A percentile compares a stretch with the other conserved stretches of the same genome.
These are phyloP conservation scores for Balansia obtecta DNA, from an alignment of 2,329 filamentous ascomycete species.

Conservation along the genomic window DNA sequence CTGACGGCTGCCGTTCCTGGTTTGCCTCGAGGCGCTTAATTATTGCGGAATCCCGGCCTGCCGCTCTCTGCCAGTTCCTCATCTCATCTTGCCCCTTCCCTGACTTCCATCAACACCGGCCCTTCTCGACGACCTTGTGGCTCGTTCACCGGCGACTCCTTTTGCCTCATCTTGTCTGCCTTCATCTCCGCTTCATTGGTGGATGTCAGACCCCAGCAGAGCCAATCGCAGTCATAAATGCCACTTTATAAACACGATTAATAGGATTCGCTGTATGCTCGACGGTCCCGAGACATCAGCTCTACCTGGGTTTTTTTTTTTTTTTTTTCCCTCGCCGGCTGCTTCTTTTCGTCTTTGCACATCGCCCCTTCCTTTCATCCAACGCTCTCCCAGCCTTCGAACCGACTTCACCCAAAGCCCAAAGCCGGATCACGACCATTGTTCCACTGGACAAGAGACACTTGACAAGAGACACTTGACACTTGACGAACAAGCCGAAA, in stretches of 20 bases:
- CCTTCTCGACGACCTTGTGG: slow-evolving; percentile 13
- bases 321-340: slow-evolving; percentile 3
- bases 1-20: too few species aligned
- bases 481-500: too few species aligned
- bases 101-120: not conserved
- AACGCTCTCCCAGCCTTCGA: not conserved
- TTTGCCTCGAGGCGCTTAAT: not conserved
- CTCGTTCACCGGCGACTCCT: slow-evolving; percentile 19
- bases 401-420: not conserved
- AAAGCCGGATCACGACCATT: not conserved
- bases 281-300: slow-evolving; percentile 18
- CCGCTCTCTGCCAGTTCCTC: not conserved
- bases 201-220: slow-evolving; percentile 15
- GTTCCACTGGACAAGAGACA: too few species aligned
- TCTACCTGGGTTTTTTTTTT: too few species aligned
- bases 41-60: not conserved
- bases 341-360: slow-evolving; percentile 3
- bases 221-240: slow-evolving; percentile 22
- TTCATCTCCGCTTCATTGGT: slow-evolving; percentile 22
- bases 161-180: slow-evolving; percentile 23
- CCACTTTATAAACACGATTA: slow-evolving; percentile 17
- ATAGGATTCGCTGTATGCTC: slow-evolving; percentile 13
- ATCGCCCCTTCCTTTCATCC: slow-evolving; percentile 1
- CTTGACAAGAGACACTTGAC: too few species aligned
- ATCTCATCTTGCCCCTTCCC: not conserved